Evolutionary conservation across 202 grass and related monocot genomes (phyloP).

Genomic region (Alloteropsis angusta): DNA sequence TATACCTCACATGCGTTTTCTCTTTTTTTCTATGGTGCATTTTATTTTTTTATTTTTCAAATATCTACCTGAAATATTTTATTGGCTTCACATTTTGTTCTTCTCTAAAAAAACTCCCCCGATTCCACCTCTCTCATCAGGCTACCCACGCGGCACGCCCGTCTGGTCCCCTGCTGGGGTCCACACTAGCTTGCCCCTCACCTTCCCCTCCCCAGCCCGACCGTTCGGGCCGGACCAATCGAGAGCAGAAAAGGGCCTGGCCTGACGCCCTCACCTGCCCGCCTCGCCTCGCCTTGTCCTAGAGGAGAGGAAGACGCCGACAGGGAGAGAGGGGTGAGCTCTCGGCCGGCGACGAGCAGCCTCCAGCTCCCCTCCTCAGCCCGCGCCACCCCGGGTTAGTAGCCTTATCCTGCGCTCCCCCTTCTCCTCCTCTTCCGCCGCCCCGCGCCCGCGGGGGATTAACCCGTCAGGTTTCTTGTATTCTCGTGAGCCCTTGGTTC

Average conservation of each 20-base stretch:
- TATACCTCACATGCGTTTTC: no score
- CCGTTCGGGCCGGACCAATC: conserved; percentile 11
- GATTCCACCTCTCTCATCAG: background rate
- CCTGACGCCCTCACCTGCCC: background rate
- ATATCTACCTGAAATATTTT: no score
- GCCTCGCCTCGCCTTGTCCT: no score
- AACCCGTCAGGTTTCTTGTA: background rate
- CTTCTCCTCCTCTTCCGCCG: background rate
- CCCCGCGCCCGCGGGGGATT: background rate
- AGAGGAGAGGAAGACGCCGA: background rate
- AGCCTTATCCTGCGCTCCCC: background rate
- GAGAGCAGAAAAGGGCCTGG: background rate
- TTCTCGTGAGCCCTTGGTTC: background rate
- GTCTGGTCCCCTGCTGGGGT: background rate
- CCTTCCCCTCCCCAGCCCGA: background rate
- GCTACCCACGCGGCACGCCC: background rate
- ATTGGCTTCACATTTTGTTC: no score
- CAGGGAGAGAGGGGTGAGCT: background rate
- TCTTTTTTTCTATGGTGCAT: no score
- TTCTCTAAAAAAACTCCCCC: background rate
- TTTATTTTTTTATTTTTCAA: no score
- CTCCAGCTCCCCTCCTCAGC: background rate
- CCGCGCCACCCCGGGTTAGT: background rate
- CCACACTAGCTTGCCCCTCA: background rate
- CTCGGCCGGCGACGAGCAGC: background rate